Percentiles rank a stretch among this genome's conserved stretches.
Conservation (phyloP, 257 asterid genomes). For the Fraxinus americana region DNA sequence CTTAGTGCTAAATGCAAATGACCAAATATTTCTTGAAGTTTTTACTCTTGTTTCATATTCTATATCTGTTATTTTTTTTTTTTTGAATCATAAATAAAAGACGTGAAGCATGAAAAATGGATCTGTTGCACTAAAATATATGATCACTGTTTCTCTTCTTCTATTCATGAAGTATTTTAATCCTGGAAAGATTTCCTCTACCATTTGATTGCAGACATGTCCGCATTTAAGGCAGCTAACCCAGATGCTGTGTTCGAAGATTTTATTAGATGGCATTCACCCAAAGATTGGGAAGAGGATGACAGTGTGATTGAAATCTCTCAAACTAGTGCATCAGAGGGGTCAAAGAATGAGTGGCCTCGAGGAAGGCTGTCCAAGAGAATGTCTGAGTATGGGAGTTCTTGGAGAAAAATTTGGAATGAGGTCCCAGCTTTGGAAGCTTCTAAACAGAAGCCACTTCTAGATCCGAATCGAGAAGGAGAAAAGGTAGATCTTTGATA, state of each 20-base stretch:
- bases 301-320: constrained; percentile 38
- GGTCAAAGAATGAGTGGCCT: constrained; percentile 62
- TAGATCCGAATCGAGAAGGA: constrained; percentile 95
- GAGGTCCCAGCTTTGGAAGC: constrained; percentile 68
- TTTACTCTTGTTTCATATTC: not conserved
- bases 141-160: not conserved
- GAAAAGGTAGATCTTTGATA: constrained; percentile 68
- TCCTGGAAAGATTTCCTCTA: constrained; percentile 2
- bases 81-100: not conserved
- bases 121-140: not conserved
- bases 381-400: constrained; percentile 85
- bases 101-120: not conserved
- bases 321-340: constrained; percentile 29
- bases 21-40: not conserved
- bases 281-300: constrained; percentile 89
- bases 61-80: not conserved
- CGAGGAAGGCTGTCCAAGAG: constrained; percentile 84
- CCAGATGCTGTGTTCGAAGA: constrained; percentile 95
- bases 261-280: constrained; percentile 98
- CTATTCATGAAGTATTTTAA: not conserved
- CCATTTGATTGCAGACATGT: constrained; percentile 69
- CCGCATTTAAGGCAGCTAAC: constrained; percentile 94
- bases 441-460: constrained; percentile 83
- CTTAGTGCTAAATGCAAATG: not conserved
- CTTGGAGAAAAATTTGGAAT: constrained; percentile 91